A percentile compares a stretch with the other conserved stretches of the same genome.
These are phyloP conservation scores for Xylaria sp. DNA, from an alignment of 2,329 filamentous ascomycete species.

Conservation along the genomic window DNA sequence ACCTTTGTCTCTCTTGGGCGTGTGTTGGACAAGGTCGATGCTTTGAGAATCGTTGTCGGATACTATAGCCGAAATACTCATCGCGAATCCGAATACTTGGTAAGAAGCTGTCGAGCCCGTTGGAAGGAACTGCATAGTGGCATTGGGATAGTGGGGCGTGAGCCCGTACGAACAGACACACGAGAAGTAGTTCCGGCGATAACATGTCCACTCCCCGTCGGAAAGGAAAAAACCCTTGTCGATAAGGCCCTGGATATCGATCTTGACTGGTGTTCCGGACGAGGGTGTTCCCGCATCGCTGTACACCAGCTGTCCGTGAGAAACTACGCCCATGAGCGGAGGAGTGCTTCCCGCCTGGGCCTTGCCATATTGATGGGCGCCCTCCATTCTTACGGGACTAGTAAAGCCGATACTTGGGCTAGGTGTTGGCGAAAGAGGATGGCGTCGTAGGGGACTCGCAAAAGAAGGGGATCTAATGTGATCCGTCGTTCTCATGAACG, in stretches of 20 bases:
- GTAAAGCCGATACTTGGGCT: conserved; percentile 60
- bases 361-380: conserved; percentile 55
- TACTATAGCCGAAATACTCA: conserved; percentile 86
- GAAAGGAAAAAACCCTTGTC: conserved; percentile 89
- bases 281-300: conserved; percentile 55
- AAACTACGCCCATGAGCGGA: conserved; percentile 62
- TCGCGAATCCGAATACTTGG: conserved; percentile 78
- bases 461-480: conserved; percentile 66
- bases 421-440: conserved; percentile 64
- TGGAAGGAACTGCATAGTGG: conserved; percentile 63
- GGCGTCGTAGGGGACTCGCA: conserved; percentile 58
- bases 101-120: conserved; percentile 65
- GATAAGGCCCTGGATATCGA: conserved; percentile 81
- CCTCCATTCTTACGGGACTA: conserved; percentile 62
- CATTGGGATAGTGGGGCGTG: conserved; percentile 63
- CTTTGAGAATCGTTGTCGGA: conserved; percentile 79
- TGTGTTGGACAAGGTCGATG: conserved; percentile 90
- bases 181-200: conserved; percentile 90
- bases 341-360: conserved; percentile 59
- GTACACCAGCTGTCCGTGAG: conserved; percentile 71
- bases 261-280: conserved; percentile 64
- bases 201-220: conserved; percentile 91
- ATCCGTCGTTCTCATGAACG: conserved; percentile 60
- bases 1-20: conserved; percentile 89
- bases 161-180: conserved; percentile 83